Evolutionary conservation across 2,329 filamentous ascomycete species (phyloP).

Genomic region (Arthrinium phaeospermum): DNA sequence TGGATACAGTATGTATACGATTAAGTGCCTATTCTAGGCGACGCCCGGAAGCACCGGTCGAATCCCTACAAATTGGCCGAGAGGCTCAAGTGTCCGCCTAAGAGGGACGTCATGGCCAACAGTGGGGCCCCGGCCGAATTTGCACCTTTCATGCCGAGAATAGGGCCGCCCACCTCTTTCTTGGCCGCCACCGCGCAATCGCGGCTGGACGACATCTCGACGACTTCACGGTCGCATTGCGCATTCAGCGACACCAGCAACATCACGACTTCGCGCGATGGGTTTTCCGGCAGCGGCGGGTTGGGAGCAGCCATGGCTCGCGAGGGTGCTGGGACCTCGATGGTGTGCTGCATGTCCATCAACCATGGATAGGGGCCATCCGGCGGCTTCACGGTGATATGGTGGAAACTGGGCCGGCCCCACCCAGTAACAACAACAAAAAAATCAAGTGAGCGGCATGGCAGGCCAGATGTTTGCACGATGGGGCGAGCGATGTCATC

Average conservation of each 20-base stretch:
- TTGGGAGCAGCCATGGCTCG: not conserved
- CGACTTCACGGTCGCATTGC: not conserved
- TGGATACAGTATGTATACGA: constrained; percentile 1
- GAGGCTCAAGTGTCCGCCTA: constrained; percentile 9
- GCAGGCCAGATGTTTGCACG: not conserved
- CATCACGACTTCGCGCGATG: not conserved
- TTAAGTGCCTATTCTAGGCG: not conserved
- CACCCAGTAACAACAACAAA: constrained; percentile 18
- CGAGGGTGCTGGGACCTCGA: not conserved
- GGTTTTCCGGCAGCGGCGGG: not conserved
- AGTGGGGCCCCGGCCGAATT: constrained; percentile 21
- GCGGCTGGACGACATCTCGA: not conserved
- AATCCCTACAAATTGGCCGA: constrained; percentile 7
- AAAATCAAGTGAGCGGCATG: constrained; percentile 9
- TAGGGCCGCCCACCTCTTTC: not conserved
- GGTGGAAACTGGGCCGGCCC: constrained; percentile 25
- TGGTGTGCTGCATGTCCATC: not conserved
- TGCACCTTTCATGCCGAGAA: constrained; percentile 17
- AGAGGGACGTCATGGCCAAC: constrained; percentile 14
- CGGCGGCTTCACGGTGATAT: constrained; percentile 30
- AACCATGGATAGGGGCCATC: not conserved
- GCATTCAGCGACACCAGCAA: not conserved
- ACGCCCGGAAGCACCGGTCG: not conserved
- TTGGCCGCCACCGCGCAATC: not conserved
- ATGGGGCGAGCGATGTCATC: constrained; percentile 20